Evolutionary conservation across 352 stramenopile genomes (phyloP), one percentile per base, ranked within the genome.

Genomic region (Globisporangium recalcitrans): DNA sequence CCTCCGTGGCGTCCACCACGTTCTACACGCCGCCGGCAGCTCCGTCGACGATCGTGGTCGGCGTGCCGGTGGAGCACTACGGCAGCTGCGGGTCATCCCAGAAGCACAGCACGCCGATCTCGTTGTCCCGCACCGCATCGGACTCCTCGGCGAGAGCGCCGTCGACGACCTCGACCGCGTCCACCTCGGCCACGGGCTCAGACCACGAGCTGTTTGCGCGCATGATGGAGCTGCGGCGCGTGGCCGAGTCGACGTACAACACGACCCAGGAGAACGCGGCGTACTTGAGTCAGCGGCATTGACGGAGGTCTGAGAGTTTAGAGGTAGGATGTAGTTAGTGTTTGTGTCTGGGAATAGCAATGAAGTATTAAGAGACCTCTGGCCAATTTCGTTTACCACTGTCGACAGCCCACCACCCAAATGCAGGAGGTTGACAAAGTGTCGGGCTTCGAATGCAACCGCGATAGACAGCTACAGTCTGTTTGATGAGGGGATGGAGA

Each of bases 141-240:
- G 58, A 51, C 6, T 38, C 69, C 16, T 60, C 63, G 3, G 26
- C 73, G 48, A 59, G 58, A 24, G 55, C 63, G 8, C 10, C 75
- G 53, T 69, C 46, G 10, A 24, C 40, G 16, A 52, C 42, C 8
- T 47, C 60, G 26, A 48, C 16, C 21, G 4, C 24, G 21, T 51
- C 52, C 29, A 55, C 31, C 22, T 27, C 31, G 10, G 16, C 42
- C 42, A 14, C 42, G 42, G 24, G 34, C 2, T 19, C 52, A 16
- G 42, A 66, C 21, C 36, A 60, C n/a, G 67, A 75, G 5, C 42
- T 78, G 13, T 62, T 71, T 9, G 46, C 11, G 55, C 68, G 63
- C 32, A 73, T 90, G 56, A 68, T 84, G 26, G 72, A 90, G 52
- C 58, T 90, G 13, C 75, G 74, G 49, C 74, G 71, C 31, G 77